Conservation (phyloP, 352 stramenopile species). For the Saprolegnia parasitica region DNA sequence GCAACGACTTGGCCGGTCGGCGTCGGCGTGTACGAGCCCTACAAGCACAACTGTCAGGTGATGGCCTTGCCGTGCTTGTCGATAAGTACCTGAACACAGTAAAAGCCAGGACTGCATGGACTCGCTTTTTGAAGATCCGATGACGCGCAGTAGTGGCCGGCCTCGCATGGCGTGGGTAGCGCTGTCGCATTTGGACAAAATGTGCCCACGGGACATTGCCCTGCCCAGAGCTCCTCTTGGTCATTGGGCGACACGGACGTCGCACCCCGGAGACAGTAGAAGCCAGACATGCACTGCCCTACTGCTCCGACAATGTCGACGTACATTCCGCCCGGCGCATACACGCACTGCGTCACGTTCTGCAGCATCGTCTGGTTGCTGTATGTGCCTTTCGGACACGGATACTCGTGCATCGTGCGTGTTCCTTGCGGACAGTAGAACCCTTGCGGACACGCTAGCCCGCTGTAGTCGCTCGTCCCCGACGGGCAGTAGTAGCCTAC, state of each 20-base stretch:
- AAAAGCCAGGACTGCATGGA: constrained; percentile 76
- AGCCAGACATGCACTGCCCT: constrained; percentile 62
- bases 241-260: constrained; percentile 33
- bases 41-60: background rate
- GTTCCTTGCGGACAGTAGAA: no score
- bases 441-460: no score
- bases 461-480: no score
- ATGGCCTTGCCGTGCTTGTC: background rate
- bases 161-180: constrained; percentile 72
- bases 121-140: constrained; percentile 65
- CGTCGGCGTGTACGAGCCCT: constrained; percentile 65
- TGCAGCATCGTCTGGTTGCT: no score
- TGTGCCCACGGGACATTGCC: constrained; percentile 39
- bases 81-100: constrained; percentile 63
- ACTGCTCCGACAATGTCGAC: constrained; percentile 39
- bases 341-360: no score
- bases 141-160: constrained; percentile 72
- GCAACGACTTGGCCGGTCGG: constrained; percentile 68
- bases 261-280: constrained; percentile 61
- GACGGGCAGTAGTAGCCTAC: no score
- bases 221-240: constrained; percentile 11
- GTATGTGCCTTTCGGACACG: no score
- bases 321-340: no score
- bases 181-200: constrained; percentile 86
- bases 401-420: no score